Evolutionary conservation across 2,329 filamentous ascomycete genomes (phyloP).

Genomic region (Fusarium sp.): DNA sequence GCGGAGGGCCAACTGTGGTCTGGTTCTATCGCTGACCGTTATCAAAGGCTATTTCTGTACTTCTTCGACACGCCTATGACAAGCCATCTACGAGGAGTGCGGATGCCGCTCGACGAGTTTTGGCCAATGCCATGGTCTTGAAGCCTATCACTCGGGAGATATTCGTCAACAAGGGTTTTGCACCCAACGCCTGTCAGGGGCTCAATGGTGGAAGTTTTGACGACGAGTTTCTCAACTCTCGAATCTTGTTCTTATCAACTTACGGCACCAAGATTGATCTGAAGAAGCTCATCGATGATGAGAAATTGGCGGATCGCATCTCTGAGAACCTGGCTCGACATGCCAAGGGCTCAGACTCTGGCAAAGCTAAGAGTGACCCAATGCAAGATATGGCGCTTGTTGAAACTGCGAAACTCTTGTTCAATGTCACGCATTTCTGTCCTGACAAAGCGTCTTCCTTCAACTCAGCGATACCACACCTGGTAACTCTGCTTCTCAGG

Average conservation of each 20-base stretch:
- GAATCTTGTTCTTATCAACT: conserved; percentile 58
- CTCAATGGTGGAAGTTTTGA: conserved; percentile 80
- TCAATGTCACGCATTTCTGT: conserved; percentile 85
- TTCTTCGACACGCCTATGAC: conserved; percentile 79
- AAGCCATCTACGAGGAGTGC: conserved; percentile 71
- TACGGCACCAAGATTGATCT: conserved; percentile 63
- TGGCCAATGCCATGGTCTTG: conserved; percentile 80
- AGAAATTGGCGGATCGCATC: conserved; percentile 65
- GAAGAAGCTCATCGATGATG: conserved; percentile 59
- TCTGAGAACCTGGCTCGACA: conserved; percentile 77
- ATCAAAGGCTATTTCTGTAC: conserved; percentile 75
- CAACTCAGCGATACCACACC: conserved; percentile 72
- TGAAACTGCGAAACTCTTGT: conserved; percentile 88
- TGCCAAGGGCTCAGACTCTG: conserved; percentile 57
- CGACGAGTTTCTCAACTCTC: conserved; percentile 80
- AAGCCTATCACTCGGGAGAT: conserved; percentile 57
- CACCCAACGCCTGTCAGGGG: conserved; percentile 72
- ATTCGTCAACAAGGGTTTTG: conserved; percentile 60
- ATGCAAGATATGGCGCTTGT: conserved; percentile 83
- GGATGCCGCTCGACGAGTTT: conserved; percentile 80
- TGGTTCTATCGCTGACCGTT: conserved; percentile 15
- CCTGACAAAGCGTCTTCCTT: conserved; percentile 71
- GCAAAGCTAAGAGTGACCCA: conserved; percentile 55
- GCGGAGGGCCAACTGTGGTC: conserved; percentile 2
- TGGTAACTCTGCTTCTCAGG: conserved; percentile 76